These are phyloP conservation scores for Nymphaea thermarum DNA, from an alignment of 164 flowering plant genomes.

Conservation along the genomic window DNA sequence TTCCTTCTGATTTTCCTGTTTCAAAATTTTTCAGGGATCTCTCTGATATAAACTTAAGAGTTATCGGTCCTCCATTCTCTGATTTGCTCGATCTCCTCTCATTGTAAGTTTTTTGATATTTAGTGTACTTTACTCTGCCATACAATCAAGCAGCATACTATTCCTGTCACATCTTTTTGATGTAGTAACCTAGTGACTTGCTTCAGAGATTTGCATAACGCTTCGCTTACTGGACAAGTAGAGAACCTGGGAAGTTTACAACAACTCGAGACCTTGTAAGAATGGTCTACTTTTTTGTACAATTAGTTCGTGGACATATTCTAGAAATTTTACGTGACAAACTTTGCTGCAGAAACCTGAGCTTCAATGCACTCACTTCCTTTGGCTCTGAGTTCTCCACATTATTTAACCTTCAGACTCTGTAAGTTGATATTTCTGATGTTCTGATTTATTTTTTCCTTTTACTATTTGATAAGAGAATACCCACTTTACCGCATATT, in stretches of 20 bases:
- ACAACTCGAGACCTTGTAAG: slow-evolving; percentile 63
- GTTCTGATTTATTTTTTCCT: neutral
- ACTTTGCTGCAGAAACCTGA: slow-evolving; percentile 59
- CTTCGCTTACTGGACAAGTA: slow-evolving; percentile 65
- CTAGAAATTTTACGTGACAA: neutral
- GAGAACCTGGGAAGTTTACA: slow-evolving; percentile 70
- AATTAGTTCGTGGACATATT: slow-evolving; percentile 1
- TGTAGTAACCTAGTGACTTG: neutral
- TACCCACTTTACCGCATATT: no score
- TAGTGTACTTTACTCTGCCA: neutral
- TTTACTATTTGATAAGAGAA: neutral
- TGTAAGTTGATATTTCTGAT: slow-evolving; percentile 39
- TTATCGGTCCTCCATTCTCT: slow-evolving; percentile 62
- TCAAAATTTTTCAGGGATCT: slow-evolving; percentile 32
- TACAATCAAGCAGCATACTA: no score
- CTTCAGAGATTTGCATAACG: slow-evolving; percentile 74
- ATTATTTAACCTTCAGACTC: slow-evolving; percentile 44
- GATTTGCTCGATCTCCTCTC: slow-evolving; percentile 67
- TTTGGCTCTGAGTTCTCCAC: slow-evolving; percentile 57
- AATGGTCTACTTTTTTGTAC: slow-evolving; percentile 3
- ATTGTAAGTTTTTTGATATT: slow-evolving; percentile 31
- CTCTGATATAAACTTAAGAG: slow-evolving; percentile 44
- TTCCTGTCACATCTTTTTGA: no score
- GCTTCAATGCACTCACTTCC: slow-evolving; percentile 63
- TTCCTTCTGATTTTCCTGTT: neutral